Evolutionary conservation across 768 basidiomycete species (phyloP).

Genomic region (Termitomyces eurrhizus): DNA sequence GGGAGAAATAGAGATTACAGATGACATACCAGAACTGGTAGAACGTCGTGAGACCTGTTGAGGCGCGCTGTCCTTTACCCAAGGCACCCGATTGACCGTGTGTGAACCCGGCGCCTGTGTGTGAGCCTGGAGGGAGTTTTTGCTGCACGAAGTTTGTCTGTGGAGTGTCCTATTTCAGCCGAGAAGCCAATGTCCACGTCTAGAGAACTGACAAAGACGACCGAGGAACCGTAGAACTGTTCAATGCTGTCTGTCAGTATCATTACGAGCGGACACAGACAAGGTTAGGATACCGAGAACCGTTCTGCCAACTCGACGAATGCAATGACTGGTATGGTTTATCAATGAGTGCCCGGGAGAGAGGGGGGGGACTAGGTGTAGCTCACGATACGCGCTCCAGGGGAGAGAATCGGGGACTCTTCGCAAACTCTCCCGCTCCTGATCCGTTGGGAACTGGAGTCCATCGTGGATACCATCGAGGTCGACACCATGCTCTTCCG

Average conservation of each 20-base stretch:
- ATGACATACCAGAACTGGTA: slow-evolving; percentile 60
- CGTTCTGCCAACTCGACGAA: slow-evolving; percentile 69
- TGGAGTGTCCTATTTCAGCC: not conserved
- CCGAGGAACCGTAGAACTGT: slow-evolving; percentile 43
- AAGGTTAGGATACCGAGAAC: slow-evolving; percentile 51
- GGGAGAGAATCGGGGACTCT: slow-evolving; percentile 58
- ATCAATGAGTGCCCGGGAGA: not conserved
- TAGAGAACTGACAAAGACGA: slow-evolving; percentile 40
- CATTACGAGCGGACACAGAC: not conserved
- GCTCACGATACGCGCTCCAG: slow-evolving; percentile 52
- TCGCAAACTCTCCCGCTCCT: slow-evolving; percentile 54
- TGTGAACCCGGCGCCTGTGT: slow-evolving; percentile 55
- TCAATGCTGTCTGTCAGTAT: not conserved
- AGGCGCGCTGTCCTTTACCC: slow-evolving; percentile 61
- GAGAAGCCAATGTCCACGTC: not conserved
- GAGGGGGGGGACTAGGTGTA: slow-evolving; percentile 1
- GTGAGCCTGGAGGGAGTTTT: slow-evolving; percentile 59
- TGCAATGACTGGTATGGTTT: slow-evolving; percentile 47
- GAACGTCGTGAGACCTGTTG: slow-evolving; percentile 69
- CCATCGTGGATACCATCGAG: slow-evolving; percentile 36
- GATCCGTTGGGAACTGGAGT: slow-evolving; percentile 59
- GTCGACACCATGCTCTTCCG: not conserved
- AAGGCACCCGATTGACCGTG: slow-evolving; percentile 65
- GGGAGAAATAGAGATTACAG: too few relatives aligned
- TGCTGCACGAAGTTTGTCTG: slow-evolving; percentile 77